Base-by-base conservation (phyloP, 2,329 filamentous ascomycete genomes). In the Pseudocercospora crystallina region DNA sequence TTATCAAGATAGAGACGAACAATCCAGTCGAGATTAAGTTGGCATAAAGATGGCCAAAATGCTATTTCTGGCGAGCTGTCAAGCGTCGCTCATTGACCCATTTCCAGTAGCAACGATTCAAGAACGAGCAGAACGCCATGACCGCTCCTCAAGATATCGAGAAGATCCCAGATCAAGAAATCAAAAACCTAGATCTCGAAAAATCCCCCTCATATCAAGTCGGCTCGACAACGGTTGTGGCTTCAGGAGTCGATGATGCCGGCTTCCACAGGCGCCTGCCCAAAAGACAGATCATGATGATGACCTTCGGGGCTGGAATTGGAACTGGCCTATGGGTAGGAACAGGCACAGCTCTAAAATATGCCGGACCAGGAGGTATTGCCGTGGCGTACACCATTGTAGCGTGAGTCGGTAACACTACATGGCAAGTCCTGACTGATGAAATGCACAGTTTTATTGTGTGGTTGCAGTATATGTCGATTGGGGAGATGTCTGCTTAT, bases 271-370 rank as follows among this genome's bases (percentile, higher is more conserved):
- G 68, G 15, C 59, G 58, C 17, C 61, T 70, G 11, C 60, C 60
- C 1, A 61, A 65, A 41, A 59, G 69, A 20, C 64, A 69, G 37
- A 65, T 71, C 41, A 71, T 71, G 63, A 70, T 71, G 67, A 67
- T 70, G 63, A 69, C 67, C 9, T 67, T 70, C 51, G 69, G 68
- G 0, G 68, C 64, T 14, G 69, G 67, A 1, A 67, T 71, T 40
- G 69, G 67, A 0, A 69, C 64, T 1, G 68, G 68, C 1, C 57
- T 71, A 0, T 70, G 67, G 67, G 64, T 71, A 9, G 67, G 69
- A 11, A 70, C 69, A 7, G 69, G 68, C 10, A 66, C 65, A 33
- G 68, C 68, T 2, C 43, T 71, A 29, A 57, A 62, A 17, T 66
- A 65, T 54, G 65, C 67, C 51, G 68, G 67, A 0, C 68, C 68